Conservation (phyloP, 2,329 filamentous ascomycete species). For the Beauveria pseudobassiana region DNA sequence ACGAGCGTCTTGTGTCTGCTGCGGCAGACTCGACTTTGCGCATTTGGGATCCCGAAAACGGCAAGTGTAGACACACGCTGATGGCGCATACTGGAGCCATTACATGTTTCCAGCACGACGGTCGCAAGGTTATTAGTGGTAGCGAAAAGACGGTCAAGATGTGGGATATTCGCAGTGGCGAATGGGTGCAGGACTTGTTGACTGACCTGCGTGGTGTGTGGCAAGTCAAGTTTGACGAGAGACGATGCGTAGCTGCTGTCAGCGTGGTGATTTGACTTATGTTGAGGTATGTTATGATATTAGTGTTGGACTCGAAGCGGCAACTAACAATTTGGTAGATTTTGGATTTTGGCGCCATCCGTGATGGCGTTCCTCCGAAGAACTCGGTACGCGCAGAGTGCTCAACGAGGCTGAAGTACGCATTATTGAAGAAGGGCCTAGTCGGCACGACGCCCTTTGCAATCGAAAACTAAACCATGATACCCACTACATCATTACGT, state of each 20-base stretch:
- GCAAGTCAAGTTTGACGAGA: constrained; percentile 97
- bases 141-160: constrained; percentile 95
- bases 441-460: background rate
- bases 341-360: constrained; percentile 89
- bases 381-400: constrained; percentile 73
- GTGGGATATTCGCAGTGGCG: constrained; percentile 92
- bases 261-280: constrained; percentile 86
- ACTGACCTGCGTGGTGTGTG: constrained; percentile 95
- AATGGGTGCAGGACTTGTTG: constrained; percentile 86
- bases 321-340: constrained; percentile 53
- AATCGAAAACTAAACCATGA: background rate
- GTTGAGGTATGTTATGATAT: constrained; percentile 66
- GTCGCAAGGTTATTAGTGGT: constrained; percentile 91
- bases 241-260: constrained; percentile 95
- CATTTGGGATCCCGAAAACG: constrained; percentile 94
- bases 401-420: constrained; percentile 50
- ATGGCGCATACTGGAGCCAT: constrained; percentile 95
- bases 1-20: constrained; percentile 86
- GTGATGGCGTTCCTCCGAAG: constrained; percentile 73
- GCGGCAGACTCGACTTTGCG: constrained; percentile 91
- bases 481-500: background rate
- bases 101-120: constrained; percentile 97
- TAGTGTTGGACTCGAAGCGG: background rate
- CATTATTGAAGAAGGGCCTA: constrained; percentile 39
- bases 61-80: constrained; percentile 81